phyloP scores from a whole-genome alignment of 1,284 basidiomycete species.

The Fomitopsis pinicola region DNA sequence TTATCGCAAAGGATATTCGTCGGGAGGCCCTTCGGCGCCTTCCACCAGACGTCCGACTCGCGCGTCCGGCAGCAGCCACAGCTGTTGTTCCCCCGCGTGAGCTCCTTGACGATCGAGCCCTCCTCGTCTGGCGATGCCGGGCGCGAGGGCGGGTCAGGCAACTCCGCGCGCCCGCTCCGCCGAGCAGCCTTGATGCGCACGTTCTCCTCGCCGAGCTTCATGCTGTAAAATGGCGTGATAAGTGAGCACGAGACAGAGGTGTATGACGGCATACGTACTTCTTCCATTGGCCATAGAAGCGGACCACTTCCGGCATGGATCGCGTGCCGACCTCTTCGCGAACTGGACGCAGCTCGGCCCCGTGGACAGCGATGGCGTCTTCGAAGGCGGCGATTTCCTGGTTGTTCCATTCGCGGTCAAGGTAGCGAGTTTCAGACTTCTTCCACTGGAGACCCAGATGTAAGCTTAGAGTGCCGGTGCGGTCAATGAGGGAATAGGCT shows the following conservation, averaged over 20 bases:
- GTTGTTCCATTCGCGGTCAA: constrained; percentile 66
- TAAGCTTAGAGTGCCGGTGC: not conserved
- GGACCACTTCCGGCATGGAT: constrained; percentile 72
- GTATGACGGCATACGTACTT: constrained; percentile 43
- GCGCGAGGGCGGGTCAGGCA: constrained; percentile 13
- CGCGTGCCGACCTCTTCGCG: constrained; percentile 71
- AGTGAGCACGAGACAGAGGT: not conserved
- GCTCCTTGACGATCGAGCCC: constrained; percentile 61
- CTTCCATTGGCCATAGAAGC: constrained; percentile 86
- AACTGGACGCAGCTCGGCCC: constrained; percentile 76
- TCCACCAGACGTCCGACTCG: constrained; percentile 80
- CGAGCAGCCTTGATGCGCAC: constrained; percentile 45
- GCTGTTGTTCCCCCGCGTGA: constrained; percentile 49
- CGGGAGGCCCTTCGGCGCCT: constrained; percentile 74
- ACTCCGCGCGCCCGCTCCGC: constrained; percentile 31
- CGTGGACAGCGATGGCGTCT: constrained; percentile 64
- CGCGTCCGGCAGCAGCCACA: constrained; percentile 79
- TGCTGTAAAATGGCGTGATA: constrained; percentile 32
- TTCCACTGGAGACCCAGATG: constrained; percentile 54
- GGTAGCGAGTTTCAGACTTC: constrained; percentile 60
- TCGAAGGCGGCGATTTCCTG: constrained; percentile 76
- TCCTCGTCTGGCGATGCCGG: constrained; percentile 56
- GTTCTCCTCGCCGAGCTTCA: constrained; percentile 65
- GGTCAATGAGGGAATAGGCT: not conserved
- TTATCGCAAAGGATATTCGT: constrained; percentile 73